A percentile compares a stretch with the other conserved stretches of the same genome.
Conservation (phyloP, 2,329 filamentous ascomycete species). For the Alternaria conjuncta region DNA sequence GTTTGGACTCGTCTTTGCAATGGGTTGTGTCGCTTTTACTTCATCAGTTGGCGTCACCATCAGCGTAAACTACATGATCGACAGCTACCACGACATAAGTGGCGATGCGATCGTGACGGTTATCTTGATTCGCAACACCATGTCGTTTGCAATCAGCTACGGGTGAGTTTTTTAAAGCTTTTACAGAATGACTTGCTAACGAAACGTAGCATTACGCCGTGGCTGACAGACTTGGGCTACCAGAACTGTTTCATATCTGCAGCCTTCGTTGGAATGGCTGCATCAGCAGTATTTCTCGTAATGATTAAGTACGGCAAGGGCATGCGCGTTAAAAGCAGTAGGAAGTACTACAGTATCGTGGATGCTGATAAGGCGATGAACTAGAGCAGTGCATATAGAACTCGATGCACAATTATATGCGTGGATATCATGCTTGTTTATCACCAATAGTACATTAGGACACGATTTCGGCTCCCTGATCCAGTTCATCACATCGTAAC, state of each 20-base stretch:
- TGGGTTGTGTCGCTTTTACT: conserved; percentile 45
- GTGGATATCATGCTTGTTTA: neutral
- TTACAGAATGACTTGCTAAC: neutral
- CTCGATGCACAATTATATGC: neutral
- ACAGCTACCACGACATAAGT: conserved; percentile 56
- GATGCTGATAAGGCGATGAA: conserved; percentile 13
- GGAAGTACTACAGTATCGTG: conserved; percentile 46
- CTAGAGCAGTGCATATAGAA: neutral
- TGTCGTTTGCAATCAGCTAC: conserved; percentile 60
- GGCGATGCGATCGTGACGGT: conserved; percentile 60
- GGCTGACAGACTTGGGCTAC: conserved; percentile 52
- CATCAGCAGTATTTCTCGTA: conserved; percentile 48
- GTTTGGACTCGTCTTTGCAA: conserved; percentile 58
- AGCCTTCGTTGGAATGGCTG: conserved; percentile 52
- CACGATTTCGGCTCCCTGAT: neutral
- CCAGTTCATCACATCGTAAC: neutral
- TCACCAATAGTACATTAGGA: neutral
- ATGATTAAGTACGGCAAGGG: conserved; percentile 59
- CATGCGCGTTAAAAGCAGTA: conserved; percentile 33
- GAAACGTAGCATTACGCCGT: conserved; percentile 48
- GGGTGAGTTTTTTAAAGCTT: conserved; percentile 34
- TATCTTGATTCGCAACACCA: conserved; percentile 58
- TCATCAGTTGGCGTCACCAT: conserved; percentile 51
- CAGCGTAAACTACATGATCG: conserved; percentile 56
- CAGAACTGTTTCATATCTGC: conserved; percentile 54